phyloP scores from a whole-genome alignment of 2,329 filamentous ascomycete genomes.

The Ophiostoma himal-ulmi region DNA sequence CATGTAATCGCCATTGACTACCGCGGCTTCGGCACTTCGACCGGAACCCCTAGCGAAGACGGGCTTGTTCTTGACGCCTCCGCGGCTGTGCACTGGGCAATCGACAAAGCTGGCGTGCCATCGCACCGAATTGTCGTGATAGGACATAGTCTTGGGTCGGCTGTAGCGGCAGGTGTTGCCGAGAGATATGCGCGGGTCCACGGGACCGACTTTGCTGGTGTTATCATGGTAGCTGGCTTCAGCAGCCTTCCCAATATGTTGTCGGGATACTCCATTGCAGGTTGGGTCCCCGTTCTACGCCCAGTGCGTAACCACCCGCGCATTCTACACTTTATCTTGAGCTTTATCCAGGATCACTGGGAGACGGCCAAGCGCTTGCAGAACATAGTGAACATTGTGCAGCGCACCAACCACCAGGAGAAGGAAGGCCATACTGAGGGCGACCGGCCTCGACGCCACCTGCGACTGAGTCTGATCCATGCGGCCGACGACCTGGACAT shows the following conservation, averaged over 20 bases:
- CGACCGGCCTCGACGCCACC: constrained; percentile 25
- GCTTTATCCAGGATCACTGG: constrained; percentile 75
- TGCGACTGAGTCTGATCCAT: constrained; percentile 70
- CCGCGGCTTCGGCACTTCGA: constrained; percentile 77
- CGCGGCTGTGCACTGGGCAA: constrained; percentile 65
- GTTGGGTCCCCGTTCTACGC: constrained; percentile 70
- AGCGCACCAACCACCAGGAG: constrained; percentile 32
- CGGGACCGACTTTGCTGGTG: constrained; percentile 65
- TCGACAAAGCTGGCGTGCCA: constrained; percentile 58
- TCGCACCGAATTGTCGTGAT: constrained; percentile 70
- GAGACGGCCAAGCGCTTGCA: constrained; percentile 61
- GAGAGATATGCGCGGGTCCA: constrained; percentile 57
- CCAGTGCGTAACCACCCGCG: constrained; percentile 64
- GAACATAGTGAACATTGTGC: constrained; percentile 48
- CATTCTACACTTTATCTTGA: constrained; percentile 55
- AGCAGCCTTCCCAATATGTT: constrained; percentile 67
- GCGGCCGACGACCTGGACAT: constrained; percentile 79
- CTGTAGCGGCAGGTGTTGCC: constrained; percentile 67
- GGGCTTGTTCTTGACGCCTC: constrained; percentile 77
- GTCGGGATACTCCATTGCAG: constrained; percentile 70
- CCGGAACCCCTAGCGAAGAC: constrained; percentile 70
- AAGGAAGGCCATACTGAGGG: neutral
- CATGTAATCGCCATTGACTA: constrained; percentile 90
- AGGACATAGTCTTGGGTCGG: constrained; percentile 85
- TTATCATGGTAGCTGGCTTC: constrained; percentile 77